Evolutionary conservation across 1,284 basidiomycete species (phyloP).

Genomic region (Sporisorium exsertum): DNA sequence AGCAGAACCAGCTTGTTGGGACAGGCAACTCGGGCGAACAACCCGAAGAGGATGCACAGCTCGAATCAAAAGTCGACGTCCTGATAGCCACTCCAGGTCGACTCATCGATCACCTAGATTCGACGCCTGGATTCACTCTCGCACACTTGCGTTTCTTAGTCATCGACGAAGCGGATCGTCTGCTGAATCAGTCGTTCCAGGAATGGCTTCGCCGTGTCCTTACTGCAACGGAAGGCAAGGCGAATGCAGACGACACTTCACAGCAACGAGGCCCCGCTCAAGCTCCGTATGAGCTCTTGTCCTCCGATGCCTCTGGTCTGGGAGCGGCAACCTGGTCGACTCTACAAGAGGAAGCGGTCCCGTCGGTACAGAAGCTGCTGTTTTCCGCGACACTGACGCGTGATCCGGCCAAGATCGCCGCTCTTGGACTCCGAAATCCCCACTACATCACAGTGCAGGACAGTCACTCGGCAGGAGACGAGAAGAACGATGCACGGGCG

Average conservation of each 20-base stretch:
- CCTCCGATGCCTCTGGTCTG: conserved; percentile 7
- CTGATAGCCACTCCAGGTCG: conserved; percentile 95
- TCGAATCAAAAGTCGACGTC: conserved; percentile 78
- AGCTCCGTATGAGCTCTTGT: conserved; percentile 32
- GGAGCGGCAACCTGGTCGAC: conserved; percentile 27
- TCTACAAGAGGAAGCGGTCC: conserved; percentile 32
- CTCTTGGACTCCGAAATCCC: conserved; percentile 82
- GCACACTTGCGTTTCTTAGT: conserved; percentile 95
- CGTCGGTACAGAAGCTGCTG: conserved; percentile 86
- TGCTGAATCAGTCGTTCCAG: conserved; percentile 94
- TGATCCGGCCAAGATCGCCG: conserved; percentile 90
- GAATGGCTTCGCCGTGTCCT: conserved; percentile 77
- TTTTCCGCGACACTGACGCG: conserved; percentile 96
- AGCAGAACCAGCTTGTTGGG: conserved; percentile 60
- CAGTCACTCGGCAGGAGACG: conserved; percentile 59
- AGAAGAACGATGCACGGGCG: conserved; percentile 38
- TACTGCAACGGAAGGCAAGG: conserved; percentile 37
- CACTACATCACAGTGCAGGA: conserved; percentile 86
- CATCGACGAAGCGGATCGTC: conserved; percentile 95
- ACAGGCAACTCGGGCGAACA: conserved; percentile 5
- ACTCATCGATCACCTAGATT: conserved; percentile 90
- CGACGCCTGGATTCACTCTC: conserved; percentile 85
- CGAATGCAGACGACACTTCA: not conserved
- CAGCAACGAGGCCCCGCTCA: conserved; percentile 10
- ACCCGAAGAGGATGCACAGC: conserved; percentile 7